A percentile compares a stretch with the other conserved stretches of the same genome.
These are phyloP conservation scores for Brassica incana DNA, from an alignment of 345 rosid species.

Conservation along the genomic window DNA sequence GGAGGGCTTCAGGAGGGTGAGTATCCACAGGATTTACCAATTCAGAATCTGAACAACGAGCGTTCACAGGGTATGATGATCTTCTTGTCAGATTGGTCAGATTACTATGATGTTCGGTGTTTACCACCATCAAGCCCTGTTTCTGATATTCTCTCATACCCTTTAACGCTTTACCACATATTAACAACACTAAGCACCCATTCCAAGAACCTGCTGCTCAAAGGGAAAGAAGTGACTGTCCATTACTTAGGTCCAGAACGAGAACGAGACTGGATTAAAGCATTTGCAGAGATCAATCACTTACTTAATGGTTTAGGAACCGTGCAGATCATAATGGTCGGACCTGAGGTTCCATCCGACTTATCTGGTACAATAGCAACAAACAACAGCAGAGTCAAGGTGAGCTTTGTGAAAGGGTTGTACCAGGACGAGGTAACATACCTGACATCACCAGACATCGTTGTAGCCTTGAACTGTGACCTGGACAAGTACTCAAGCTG, in stretches of 20 bases:
- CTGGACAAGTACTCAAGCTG: conserved; percentile 44
- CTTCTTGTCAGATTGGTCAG: conserved; percentile 55
- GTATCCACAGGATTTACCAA: conserved; percentile 49
- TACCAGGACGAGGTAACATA: conserved; percentile 57
- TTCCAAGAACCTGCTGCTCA: conserved; percentile 50
- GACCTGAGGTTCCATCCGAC: conserved; percentile 33
- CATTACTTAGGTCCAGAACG: conserved; percentile 35
- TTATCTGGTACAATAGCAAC: conserved; percentile 8
- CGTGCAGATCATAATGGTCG: conserved; percentile 29
- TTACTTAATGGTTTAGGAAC: conserved; percentile 30
- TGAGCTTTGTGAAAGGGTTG: conserved; percentile 45
- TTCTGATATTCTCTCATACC: conserved; percentile 54
- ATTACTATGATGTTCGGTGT: conserved; percentile 53
- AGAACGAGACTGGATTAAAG: conserved; percentile 35
- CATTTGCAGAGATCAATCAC: conserved; percentile 34
- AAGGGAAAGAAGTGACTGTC: conserved; percentile 36
- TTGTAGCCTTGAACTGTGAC: conserved; percentile 54
- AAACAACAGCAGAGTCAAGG: conserved; percentile 32
- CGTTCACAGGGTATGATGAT: conserved; percentile 41
- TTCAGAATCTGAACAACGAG: conserved; percentile 40
- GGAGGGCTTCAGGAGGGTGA: conserved; percentile 52
- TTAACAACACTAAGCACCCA: conserved; percentile 47
- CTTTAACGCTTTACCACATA: conserved; percentile 55
- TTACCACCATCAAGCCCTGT: conserved; percentile 57
- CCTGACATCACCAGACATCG: conserved; percentile 50